A percentile compares a stretch with the other conserved stretches of the same genome.
phyloP scores from a whole-genome alignment of 2,329 filamentous ascomycete genomes.

The Colletotrichum plurivorum region DNA sequence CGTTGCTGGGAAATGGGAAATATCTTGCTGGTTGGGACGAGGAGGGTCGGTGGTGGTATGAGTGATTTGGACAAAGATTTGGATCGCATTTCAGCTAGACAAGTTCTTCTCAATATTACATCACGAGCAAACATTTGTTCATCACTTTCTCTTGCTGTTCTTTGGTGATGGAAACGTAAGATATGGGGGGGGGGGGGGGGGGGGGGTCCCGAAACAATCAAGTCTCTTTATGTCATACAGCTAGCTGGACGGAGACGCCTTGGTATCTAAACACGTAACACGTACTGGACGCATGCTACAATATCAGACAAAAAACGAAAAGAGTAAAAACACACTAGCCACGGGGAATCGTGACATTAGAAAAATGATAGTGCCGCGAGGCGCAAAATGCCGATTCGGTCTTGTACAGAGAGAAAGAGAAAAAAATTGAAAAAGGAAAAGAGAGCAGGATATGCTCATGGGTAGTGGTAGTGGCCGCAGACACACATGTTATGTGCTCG shows the following conservation, averaged over 20 bases:
- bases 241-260: background rate
- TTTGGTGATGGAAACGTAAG: too few species aligned
- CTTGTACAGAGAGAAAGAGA: background rate
- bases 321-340: background rate
- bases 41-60: background rate
- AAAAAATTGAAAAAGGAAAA: background rate
- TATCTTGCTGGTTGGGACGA: background rate
- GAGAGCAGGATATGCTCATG: too few species aligned
- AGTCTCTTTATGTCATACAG: background rate
- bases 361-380: too few species aligned
- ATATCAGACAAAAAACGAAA: background rate
- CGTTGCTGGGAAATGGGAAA: conserved; percentile 10
- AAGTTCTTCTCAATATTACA: conserved; percentile 2
- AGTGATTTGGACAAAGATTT: conserved; percentile 9
- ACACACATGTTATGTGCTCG: too few species aligned
- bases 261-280: conserved; percentile 8
- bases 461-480: too few species aligned
- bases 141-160: too few species aligned
- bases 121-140: background rate
- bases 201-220: too few species aligned
- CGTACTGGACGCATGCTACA: background rate
- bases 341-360: background rate
- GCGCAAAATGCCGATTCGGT: background rate
- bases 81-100: background rate
- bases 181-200: too few species aligned